These are phyloP conservation scores for Trametes cubensis DNA, from an alignment of 768 basidiomycete genomes.

Conservation along the genomic window DNA sequence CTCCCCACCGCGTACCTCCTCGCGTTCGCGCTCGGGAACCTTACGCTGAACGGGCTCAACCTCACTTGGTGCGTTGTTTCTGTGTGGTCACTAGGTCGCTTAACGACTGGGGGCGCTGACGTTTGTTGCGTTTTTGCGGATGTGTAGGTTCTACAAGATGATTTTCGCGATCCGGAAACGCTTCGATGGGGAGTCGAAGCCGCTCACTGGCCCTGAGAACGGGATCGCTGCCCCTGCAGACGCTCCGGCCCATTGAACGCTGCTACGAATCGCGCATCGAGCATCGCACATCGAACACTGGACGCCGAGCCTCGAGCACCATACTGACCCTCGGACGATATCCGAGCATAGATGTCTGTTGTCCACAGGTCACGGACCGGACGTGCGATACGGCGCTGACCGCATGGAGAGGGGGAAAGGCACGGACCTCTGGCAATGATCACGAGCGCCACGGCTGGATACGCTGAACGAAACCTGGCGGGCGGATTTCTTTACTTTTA, in stretches of 20 bases:
- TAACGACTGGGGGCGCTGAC: too few relatives aligned
- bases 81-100: not conserved
- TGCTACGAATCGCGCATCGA: not conserved
- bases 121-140: too few relatives aligned
- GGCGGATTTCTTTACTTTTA: not conserved
- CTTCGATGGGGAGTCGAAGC: conserved; percentile 41
- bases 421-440: not conserved
- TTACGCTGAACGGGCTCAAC: conserved; percentile 72
- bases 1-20: conserved; percentile 53
- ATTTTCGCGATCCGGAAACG: conserved; percentile 64
- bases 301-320: not conserved
- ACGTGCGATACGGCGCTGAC: too few relatives aligned
- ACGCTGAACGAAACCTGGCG: too few relatives aligned
- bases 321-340: not conserved
- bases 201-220: conserved; percentile 9
- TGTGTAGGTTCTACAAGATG: conserved; percentile 76
- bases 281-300: not conserved
- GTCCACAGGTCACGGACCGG: too few relatives aligned
- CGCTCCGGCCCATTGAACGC: conserved; percentile 1
- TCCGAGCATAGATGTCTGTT: too few relatives aligned
- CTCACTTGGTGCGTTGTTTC: conserved; percentile 63
- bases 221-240: not conserved
- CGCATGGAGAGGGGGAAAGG: not conserved
- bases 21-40: conserved; percentile 61
- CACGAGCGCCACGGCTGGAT: not conserved